A percentile compares a stretch with the other conserved stretches of the same genome.
Evolutionary conservation across 2,329 filamentous ascomycete genomes (phyloP).

Genomic region (Xylaria sp.): DNA sequence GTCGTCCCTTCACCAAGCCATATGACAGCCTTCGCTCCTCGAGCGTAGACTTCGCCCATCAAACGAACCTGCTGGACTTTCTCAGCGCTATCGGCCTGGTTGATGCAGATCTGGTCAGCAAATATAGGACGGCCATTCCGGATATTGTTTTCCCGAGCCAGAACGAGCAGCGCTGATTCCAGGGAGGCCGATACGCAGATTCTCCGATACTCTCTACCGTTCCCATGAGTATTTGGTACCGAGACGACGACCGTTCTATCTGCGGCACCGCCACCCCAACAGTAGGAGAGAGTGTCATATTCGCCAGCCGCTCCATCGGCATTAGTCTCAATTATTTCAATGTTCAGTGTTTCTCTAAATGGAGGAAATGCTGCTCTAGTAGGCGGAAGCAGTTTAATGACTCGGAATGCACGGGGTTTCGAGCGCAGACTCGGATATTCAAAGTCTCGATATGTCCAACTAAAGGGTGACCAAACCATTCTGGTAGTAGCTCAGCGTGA

Average conservation of each 20-base stretch:
- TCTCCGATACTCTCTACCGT: conserved; percentile 16
- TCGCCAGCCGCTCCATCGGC: conserved; percentile 31
- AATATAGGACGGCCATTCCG: conserved; percentile 32
- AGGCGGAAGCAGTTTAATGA: conserved; percentile 43
- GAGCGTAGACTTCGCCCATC: conserved; percentile 40
- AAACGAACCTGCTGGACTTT: conserved; percentile 39
- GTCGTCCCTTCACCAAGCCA: conserved; percentile 35
- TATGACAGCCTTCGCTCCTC: conserved; percentile 30
- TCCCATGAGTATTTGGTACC: conserved; percentile 25
- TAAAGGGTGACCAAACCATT: conserved; percentile 6
- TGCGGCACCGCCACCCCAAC: conserved; percentile 44
- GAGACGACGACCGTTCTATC: conserved; percentile 46
- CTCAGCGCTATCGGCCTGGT: conserved; percentile 38
- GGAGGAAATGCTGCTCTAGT: conserved; percentile 37
- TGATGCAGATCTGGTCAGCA: conserved; percentile 43
- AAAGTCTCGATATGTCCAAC: conserved; percentile 3
- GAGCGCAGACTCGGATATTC: conserved; percentile 26
- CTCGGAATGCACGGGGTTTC: conserved; percentile 41
- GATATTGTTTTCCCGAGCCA: conserved; percentile 35
- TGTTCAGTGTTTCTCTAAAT: conserved; percentile 42
- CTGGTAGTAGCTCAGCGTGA: not conserved
- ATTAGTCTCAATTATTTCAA: conserved; percentile 46
- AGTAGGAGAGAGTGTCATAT: conserved; percentile 51
- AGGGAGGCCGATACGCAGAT: conserved; percentile 48
- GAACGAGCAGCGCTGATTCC: conserved; percentile 46